Evolutionary conservation across 345 rosid species (phyloP).

Genomic region (Clausena lansium): DNA sequence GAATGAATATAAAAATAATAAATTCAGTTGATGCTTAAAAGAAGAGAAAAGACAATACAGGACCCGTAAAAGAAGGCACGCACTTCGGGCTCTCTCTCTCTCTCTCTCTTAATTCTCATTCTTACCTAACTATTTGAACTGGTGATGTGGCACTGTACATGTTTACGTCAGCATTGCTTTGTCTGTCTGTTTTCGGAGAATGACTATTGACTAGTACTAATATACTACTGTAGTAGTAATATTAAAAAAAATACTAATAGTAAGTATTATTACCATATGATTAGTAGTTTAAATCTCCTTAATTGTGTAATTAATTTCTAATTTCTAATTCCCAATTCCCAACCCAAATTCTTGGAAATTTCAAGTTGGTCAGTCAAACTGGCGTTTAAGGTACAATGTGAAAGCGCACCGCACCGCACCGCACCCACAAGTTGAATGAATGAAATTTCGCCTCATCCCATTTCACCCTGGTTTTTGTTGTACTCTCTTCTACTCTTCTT

Average conservation of each 20-base stretch:
- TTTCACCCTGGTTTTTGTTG: not conserved
- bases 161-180: not conserved
- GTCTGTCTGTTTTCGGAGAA: not conserved
- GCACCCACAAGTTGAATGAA: not conserved
- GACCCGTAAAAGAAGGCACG: conserved; percentile 28
- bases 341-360: not conserved
- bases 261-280: too few species aligned
- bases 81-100: not conserved
- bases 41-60: conserved; percentile 30
- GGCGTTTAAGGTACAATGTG: not conserved
- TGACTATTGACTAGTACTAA: too few species aligned
- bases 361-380: conserved; percentile 25
- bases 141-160: too few species aligned
- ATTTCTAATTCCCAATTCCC: too few species aligned
- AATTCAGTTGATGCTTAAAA: conserved; percentile 3
- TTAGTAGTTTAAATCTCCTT: not conserved
- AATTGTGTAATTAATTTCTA: too few species aligned
- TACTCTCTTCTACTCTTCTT: not conserved
- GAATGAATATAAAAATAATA: too few species aligned
- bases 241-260: too few species aligned
- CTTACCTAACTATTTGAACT: not conserved
- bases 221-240: too few species aligned
- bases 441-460: not conserved
- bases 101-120: not conserved
- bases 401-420: too few species aligned